Evolutionary conservation across 1,284 basidiomycete species (phyloP).

Genomic region (Cerrena zonata): DNA sequence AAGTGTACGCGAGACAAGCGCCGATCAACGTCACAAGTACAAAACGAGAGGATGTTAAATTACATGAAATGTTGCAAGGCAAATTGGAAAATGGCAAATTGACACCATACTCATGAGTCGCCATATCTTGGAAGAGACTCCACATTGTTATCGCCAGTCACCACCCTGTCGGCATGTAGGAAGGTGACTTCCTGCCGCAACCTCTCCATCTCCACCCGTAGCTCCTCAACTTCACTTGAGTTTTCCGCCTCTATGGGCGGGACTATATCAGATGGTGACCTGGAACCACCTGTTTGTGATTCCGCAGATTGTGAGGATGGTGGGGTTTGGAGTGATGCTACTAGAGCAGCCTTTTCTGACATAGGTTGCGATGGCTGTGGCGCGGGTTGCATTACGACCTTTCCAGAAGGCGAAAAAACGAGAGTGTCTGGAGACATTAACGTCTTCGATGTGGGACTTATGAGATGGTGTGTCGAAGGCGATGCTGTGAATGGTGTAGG

Average conservation of each 20-base stretch:
- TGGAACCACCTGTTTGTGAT: background rate
- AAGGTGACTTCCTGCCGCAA: background rate
- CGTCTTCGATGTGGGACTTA: background rate
- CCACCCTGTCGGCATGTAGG: background rate
- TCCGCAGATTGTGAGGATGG: background rate
- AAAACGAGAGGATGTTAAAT: too few species aligned
- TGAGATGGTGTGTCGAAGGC: background rate
- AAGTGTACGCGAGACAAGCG: too few species aligned
- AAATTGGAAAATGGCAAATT: too few species aligned
- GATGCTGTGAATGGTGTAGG: background rate
- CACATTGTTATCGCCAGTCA: too few species aligned
- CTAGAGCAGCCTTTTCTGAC: background rate
- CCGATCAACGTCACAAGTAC: too few species aligned
- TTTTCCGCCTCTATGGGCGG: background rate
- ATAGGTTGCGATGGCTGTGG: too few species aligned
- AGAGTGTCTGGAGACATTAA: too few species aligned
- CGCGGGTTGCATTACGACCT: background rate
- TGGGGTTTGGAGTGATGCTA: background rate
- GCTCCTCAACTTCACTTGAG: background rate
- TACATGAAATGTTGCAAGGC: too few species aligned
- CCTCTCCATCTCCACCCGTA: constrained; percentile 1
- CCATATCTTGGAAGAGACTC: too few species aligned
- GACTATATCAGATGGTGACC: background rate
- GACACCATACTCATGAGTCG: too few species aligned
- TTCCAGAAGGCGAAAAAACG: background rate